phyloP scores from a whole-genome alignment of 2,329 filamentous ascomycete genomes.

The Thelonectria blattea region DNA sequence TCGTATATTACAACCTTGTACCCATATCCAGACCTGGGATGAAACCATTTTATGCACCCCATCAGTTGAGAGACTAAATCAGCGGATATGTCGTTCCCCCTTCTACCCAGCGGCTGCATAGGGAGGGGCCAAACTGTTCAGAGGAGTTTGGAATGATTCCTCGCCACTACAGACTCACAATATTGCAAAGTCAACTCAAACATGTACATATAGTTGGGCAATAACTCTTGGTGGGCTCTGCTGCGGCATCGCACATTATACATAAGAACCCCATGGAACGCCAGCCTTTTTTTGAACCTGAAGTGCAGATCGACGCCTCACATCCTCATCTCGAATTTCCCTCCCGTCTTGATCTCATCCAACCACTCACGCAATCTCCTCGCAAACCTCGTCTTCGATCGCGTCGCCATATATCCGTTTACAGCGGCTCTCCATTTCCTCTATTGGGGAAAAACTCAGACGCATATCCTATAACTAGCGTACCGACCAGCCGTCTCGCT shows the following conservation, averaged over 20 bases:
- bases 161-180: neutral
- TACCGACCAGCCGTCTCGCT: constrained; percentile 96
- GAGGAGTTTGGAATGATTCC: too few relatives aligned
- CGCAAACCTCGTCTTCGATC: neutral
- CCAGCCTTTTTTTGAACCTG: constrained; percentile 39
- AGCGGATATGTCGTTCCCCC: too few relatives aligned
- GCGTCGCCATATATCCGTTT: constrained; percentile 2
- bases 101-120: too few relatives aligned
- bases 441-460: constrained; percentile 45
- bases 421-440: neutral
- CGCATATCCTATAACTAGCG: constrained; percentile 84
- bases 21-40: too few relatives aligned
- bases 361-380: constrained; percentile 10
- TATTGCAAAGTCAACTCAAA: neutral
- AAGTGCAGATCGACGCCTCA: constrained; percentile 41
- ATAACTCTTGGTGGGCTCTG: constrained; percentile 36
- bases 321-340: constrained; percentile 33
- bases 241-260: constrained; percentile 37
- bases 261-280: constrained; percentile 39
- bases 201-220: constrained; percentile 9
- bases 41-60: too few relatives aligned
- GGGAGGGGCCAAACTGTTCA: too few relatives aligned
- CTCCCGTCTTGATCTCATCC: constrained; percentile 21
- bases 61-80: too few relatives aligned
- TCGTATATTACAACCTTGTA: too few relatives aligned